These are phyloP conservation scores for Claviceps arundinis DNA, from an alignment of 2,329 filamentous ascomycete genomes.

Conservation along the genomic window DNA sequence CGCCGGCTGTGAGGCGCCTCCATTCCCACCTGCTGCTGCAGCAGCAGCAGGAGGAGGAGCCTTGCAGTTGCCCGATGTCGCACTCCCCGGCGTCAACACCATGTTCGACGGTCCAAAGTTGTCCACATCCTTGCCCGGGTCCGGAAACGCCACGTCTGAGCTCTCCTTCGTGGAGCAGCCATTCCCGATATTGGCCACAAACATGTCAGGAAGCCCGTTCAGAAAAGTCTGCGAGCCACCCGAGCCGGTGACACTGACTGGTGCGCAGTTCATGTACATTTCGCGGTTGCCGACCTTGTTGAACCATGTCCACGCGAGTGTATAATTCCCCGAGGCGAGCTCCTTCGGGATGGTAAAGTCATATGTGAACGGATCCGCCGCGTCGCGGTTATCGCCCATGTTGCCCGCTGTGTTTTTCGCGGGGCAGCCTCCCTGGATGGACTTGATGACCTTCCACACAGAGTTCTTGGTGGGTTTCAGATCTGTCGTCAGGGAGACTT, in stretches of 20 bases:
- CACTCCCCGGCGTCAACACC: constrained; percentile 8
- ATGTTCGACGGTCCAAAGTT: constrained; percentile 26
- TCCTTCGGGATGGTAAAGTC: constrained; percentile 58
- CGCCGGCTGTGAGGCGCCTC: background rate
- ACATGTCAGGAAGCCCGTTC: constrained; percentile 54
- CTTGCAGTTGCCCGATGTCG: constrained; percentile 11
- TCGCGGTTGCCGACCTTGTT: constrained; percentile 88
- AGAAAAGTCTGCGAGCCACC: constrained; percentile 39
- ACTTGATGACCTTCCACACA: constrained; percentile 81
- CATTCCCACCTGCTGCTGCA: constrained; percentile 7
- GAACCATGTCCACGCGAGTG: constrained; percentile 87
- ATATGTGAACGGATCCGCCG: constrained; percentile 43
- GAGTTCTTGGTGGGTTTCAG: constrained; percentile 49
- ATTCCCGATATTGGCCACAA: constrained; percentile 50
- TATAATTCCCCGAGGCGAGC: constrained; percentile 63
- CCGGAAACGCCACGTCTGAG: constrained; percentile 45
- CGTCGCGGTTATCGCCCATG: constrained; percentile 27
- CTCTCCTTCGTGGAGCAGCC: constrained; percentile 37
- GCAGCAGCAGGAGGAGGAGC: constrained; percentile 1
- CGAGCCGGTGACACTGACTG: constrained; percentile 48
- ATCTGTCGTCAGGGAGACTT: constrained; percentile 76
- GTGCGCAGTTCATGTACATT: constrained; percentile 95
- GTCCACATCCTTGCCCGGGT: constrained; percentile 45
- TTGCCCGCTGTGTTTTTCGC: constrained; percentile 45
- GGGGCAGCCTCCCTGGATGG: constrained; percentile 76